Conservation (phyloP, 768 basidiomycete species). For the Neoboletus brunneissimus region DNA sequence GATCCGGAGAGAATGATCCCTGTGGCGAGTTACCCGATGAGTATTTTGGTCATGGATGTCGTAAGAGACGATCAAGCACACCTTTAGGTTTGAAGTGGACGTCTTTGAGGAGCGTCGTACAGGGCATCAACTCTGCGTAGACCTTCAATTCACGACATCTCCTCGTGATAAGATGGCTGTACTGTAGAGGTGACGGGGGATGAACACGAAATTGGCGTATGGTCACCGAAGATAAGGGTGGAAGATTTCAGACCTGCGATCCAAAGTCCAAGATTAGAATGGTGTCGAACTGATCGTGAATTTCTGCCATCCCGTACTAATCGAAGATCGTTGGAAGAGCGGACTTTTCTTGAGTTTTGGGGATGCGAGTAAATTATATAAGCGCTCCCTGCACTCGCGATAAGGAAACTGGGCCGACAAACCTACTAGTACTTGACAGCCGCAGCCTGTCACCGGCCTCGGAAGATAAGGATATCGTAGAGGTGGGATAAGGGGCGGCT, state of each 20-base stretch:
- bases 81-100: conserved; percentile 94
- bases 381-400: not conserved
- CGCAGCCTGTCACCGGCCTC: no score
- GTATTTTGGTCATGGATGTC: not conserved
- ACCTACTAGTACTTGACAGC: no score
- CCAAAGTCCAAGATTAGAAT: conserved; percentile 97
- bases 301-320: conserved; percentile 64
- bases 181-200: conserved; percentile 46
- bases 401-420: no score
- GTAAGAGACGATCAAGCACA: conserved; percentile 26
- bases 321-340: not conserved
- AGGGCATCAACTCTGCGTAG: conserved; percentile 96
- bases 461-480: no score
- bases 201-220: conserved; percentile 3
- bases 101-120: conserved; percentile 86
- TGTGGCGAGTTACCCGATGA: conserved; percentile 21
- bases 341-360: not conserved
- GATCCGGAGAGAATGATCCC: conserved; percentile 98
- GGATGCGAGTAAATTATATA: not conserved
- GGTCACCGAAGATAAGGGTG: conserved; percentile 11
- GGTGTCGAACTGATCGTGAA: conserved; percentile 94
- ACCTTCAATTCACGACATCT: conserved; percentile 97
- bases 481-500: no score
- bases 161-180: conserved; percentile 95
- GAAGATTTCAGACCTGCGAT: conserved; percentile 67